Percentiles rank a stretch among this genome's conserved stretches.
These are phyloP conservation scores for Trypanosoma conorhini DNA, from an alignment of 208 protist species.

Conservation along the genomic window DNA sequence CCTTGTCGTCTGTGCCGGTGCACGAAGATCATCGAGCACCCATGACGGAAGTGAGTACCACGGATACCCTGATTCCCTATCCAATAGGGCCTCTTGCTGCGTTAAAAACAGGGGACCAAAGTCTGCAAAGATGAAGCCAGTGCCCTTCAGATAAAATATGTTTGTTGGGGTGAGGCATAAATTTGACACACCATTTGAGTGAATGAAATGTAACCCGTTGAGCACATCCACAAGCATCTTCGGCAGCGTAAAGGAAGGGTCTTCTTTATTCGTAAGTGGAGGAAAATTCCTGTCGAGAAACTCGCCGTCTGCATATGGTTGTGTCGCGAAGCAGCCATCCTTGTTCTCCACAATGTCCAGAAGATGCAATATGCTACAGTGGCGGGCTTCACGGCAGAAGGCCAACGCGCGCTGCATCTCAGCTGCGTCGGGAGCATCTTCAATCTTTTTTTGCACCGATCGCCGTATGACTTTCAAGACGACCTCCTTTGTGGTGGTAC, in stretches of 20 bases:
- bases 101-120: conserved; percentile 76
- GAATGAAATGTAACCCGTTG: conserved; percentile 53
- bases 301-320: conserved; percentile 53
- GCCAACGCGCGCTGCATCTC: conserved; percentile 21
- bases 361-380: conserved; percentile 65
- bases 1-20: conserved; percentile 6
- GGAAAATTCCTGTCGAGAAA: conserved; percentile 27
- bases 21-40: conserved; percentile 31
- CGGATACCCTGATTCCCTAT: conserved; percentile 24
- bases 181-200: conserved; percentile 70
- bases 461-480: conserved; percentile 66
- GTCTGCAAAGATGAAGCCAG: conserved; percentile 61
- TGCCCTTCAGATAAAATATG: conserved; percentile 60
- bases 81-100: conserved; percentile 42
- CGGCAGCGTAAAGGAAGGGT: conserved; percentile 34
- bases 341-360: conserved; percentile 76
- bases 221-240: conserved; percentile 67
- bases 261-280: conserved; percentile 16
- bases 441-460: conserved; percentile 35
- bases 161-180: conserved; percentile 64
- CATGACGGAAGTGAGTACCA: conserved; percentile 59
- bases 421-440: background rate
- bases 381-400: conserved; percentile 49
- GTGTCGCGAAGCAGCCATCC: conserved; percentile 63
- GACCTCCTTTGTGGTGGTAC: conserved; percentile 45